These are phyloP conservation scores for Phymatotrichopsis omnivora DNA, from an alignment of 2,329 filamentous ascomycete species.

Conservation along the genomic window DNA sequence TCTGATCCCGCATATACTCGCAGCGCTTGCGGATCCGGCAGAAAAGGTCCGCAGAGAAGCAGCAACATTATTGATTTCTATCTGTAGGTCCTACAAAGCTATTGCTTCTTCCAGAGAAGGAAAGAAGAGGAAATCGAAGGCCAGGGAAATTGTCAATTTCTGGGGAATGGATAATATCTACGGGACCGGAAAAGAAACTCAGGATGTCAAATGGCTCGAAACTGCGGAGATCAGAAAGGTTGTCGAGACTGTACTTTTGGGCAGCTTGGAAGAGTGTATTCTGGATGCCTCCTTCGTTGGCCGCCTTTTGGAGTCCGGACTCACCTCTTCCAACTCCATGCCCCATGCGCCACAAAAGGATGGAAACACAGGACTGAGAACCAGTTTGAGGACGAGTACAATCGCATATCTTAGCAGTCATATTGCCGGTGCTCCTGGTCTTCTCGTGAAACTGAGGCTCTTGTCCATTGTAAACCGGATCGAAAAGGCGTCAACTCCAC, in stretches of 20 bases:
- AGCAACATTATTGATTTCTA: conserved; percentile 51
- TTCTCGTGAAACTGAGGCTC: conserved; percentile 59
- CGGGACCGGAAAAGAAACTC: conserved; percentile 42
- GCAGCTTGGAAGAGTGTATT: conserved; percentile 72
- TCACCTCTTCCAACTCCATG: conserved; percentile 1
- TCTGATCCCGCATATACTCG: conserved; percentile 69
- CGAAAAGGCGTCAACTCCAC: conserved; percentile 61
- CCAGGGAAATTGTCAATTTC: conserved; percentile 37
- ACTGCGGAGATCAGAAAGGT: conserved; percentile 50
- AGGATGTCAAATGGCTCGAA: conserved; percentile 47
- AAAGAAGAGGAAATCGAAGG: conserved; percentile 31
- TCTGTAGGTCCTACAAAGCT: conserved; percentile 44
- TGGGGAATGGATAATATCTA: conserved; percentile 62
- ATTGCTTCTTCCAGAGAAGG: conserved; percentile 21
- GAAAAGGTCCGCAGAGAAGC: conserved; percentile 67
- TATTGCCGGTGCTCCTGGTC: conserved; percentile 55
- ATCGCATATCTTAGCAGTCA: conserved; percentile 67
- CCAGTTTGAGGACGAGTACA: conserved; percentile 37
- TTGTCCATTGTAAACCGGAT: conserved; percentile 62
- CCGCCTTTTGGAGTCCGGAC: conserved; percentile 9
- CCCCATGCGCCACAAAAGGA: conserved; percentile 36
- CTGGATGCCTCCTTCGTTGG: conserved; percentile 65
- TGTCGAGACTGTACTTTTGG: conserved; percentile 57
- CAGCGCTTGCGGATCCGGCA: conserved; percentile 64
- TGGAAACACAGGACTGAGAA: conserved; percentile 39